Base-by-base conservation (phyloP, 1,139 yeast genomes). In the Petasospora fabianii region DNA sequence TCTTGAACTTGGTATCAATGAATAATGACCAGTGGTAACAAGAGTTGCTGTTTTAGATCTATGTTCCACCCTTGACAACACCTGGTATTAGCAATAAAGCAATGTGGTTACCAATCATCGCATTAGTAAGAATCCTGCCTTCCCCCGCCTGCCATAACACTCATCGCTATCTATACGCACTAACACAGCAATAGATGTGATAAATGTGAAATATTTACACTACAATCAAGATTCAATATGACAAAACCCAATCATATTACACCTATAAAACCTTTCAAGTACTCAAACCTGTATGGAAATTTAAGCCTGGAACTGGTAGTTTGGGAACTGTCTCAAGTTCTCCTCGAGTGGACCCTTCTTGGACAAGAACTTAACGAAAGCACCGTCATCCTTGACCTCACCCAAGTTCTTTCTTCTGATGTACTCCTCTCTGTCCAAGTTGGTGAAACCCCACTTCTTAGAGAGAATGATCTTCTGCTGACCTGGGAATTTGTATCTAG, bases 401-500 rank as follows among this genome's bases (percentile, higher is more conserved):
- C 96, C 96, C 66, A 87, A 84, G 71, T 83, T 83, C 77, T 92
- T 88, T 77, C 84, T 86, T 67, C 78, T 82, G 67, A 88, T 77
- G 81, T 92, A 92, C 66, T 92, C 97, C 50, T 78, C 96, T 78
- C 98, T 86, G 94, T 90, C 80, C 68, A 92, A 84, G 73, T 86
- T 86, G 74, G 98, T 92, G 97, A 92, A 92, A 77, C 98, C 98
- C 98, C 98, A 92, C 79, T 94, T 94, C 95, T 92, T 92, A 59
- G 98, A 92, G 73, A 92, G 76, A 65, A 92, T 92, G 69, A 92
- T 92, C 82, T 84, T 92, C 77, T 92, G 98, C 80, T 92, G 98
- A 79, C 98, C 98, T 73, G 98, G 98, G 97, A 92, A 92, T 90
- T 92, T 92, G 86, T 92, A 92, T 80, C 97, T 90, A 58, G 97